These are phyloP conservation scores for Camelina neglecta DNA, from an alignment of 345 rosid species.

Conservation along the genomic window DNA sequence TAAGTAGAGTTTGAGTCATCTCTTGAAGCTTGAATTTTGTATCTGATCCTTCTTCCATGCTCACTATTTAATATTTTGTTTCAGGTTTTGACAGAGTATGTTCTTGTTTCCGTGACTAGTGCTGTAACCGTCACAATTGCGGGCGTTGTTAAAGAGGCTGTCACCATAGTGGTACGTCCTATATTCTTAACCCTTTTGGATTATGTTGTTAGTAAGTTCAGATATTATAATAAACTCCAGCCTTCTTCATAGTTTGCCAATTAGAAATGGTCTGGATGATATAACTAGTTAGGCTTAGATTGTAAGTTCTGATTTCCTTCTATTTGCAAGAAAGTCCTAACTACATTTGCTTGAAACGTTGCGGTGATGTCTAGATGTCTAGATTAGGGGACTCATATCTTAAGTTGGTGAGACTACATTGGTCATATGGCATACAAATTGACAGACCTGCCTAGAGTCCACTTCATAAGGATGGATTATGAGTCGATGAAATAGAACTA, in stretches of 20 bases:
- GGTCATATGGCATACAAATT: slow-evolving; percentile 1
- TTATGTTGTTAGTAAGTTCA: slow-evolving; percentile 10
- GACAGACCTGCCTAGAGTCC: not conserved
- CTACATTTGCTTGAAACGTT: slow-evolving; percentile 4
- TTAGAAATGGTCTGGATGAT: not conserved
- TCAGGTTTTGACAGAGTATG: slow-evolving; percentile 92
- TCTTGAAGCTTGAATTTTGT: slow-evolving; percentile 8
- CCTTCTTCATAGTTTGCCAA: slow-evolving; percentile 5
- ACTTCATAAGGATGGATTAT: not conserved
- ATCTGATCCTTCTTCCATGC: slow-evolving; percentile 5
- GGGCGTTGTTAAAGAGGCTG: slow-evolving; percentile 98
- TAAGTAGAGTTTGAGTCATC: slow-evolving; percentile 1
- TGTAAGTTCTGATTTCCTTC: slow-evolving; percentile 9
- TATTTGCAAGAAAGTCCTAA: not conserved
- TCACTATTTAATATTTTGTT: slow-evolving; percentile 33
- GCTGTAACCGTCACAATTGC: slow-evolving; percentile 99
- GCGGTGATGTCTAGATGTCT: not conserved
- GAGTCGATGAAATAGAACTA: slow-evolving; percentile 18
- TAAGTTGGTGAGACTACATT: slow-evolving; percentile 12
- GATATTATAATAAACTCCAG: not conserved
- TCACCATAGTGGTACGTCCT: slow-evolving; percentile 82
- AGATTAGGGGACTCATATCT: not conserved
- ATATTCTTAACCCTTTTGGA: slow-evolving; percentile 2
- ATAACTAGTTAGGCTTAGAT: slow-evolving; percentile 19
- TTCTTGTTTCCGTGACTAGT: slow-evolving; percentile 97